Conservation (phyloP, 495 filamentous ascomycete genomes). For the Trichoderma erinaceum region DNA sequence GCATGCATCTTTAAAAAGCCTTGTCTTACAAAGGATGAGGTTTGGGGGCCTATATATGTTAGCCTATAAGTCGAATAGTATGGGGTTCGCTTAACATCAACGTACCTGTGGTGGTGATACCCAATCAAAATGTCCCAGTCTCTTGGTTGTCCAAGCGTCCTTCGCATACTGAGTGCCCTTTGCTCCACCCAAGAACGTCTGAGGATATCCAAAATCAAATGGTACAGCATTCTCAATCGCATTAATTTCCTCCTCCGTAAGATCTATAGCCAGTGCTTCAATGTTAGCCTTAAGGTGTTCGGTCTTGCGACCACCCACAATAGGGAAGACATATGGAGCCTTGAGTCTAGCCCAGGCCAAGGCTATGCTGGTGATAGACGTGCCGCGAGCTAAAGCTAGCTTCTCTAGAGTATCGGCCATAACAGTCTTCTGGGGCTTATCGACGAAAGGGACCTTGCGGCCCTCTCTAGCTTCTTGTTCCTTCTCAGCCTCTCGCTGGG, state of each 20-base stretch:
- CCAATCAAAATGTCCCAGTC: constrained; percentile 35
- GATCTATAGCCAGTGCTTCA: constrained; percentile 46
- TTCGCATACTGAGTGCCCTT: constrained; percentile 30
- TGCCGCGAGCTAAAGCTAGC: constrained; percentile 46
- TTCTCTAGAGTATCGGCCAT: constrained; percentile 43
- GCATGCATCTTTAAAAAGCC: background rate
- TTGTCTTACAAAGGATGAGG: background rate
- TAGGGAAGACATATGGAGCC: constrained; percentile 45
- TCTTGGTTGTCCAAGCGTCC: constrained; percentile 28
- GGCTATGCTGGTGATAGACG: constrained; percentile 39
- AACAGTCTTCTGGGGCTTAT: constrained; percentile 36
- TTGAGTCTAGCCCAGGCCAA: constrained; percentile 52
- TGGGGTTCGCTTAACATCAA: background rate
- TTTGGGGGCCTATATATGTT: background rate
- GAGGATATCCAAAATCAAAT: constrained; percentile 53
- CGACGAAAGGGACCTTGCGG: constrained; percentile 27
- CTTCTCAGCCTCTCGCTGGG: background rate
- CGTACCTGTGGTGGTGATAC: constrained; percentile 23
- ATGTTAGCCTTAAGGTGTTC: constrained; percentile 61
- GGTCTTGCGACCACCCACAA: constrained; percentile 53
- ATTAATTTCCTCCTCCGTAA: constrained; percentile 28
- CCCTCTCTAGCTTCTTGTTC: constrained; percentile 26
- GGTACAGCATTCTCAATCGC: constrained; percentile 29
- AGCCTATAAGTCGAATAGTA: background rate
- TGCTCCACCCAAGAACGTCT: constrained; percentile 38